phyloP scores from a whole-genome alignment of 2,329 filamentous ascomycete species.

The Coniochaeta hoffmannii region DNA sequence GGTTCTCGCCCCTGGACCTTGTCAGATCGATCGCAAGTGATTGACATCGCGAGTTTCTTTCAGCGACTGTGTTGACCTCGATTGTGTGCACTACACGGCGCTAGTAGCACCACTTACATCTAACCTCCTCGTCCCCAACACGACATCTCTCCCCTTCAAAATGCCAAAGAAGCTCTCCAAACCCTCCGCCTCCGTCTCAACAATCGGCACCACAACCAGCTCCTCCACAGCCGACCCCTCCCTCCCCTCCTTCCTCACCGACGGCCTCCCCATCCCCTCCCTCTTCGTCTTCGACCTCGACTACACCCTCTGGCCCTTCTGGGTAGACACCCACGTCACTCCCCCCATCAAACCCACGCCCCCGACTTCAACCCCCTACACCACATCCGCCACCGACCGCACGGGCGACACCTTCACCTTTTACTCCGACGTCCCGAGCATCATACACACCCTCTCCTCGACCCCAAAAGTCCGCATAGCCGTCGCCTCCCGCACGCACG shows the following conservation, averaged over 20 bases:
- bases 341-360: conserved; percentile 55
- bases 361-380: conserved; percentile 24
- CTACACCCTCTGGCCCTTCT: conserved; percentile 99
- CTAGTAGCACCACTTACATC: too few relatives aligned
- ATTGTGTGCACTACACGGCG: too few relatives aligned
- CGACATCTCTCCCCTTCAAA: background rate
- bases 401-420: conserved; percentile 62
- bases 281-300: conserved; percentile 92
- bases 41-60: background rate
- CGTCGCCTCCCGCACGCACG: conserved; percentile 72
- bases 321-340: conserved; percentile 88
- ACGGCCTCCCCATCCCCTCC: conserved; percentile 65
- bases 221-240: conserved; percentile 11
- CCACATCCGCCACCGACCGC: conserved; percentile 38
- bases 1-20: background rate
- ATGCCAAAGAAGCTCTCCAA: conserved; percentile 14
- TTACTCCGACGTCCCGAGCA: conserved; percentile 60
- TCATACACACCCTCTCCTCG: conserved; percentile 52
- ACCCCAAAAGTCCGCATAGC: conserved; percentile 43
- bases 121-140: too few relatives aligned
- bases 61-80: too few relatives aligned
- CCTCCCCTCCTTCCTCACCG: conserved; percentile 36
- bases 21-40: background rate
- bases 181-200: background rate
- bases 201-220: conserved; percentile 16